A percentile compares a stretch with the other conserved stretches of the same genome.
Evolutionary conservation across 2,329 filamentous ascomycete genomes (phyloP).

Genomic region (Piedraia hortae): DNA sequence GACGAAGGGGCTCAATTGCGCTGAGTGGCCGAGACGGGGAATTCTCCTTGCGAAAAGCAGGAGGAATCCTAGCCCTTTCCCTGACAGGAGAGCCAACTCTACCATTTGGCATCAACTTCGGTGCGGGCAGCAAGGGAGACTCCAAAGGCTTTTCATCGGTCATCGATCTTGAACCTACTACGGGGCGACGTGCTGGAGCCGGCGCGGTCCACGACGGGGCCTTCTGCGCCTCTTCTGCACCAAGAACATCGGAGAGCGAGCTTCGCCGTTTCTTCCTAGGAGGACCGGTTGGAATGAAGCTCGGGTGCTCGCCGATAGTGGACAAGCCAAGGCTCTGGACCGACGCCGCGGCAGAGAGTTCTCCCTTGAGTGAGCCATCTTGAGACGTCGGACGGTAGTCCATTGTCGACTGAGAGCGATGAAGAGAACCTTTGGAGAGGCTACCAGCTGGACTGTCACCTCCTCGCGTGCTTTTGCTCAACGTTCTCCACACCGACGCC

Average conservation of each 20-base stretch:
- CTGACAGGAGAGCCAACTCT: conserved; percentile 15
- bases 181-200: conserved; percentile 5
- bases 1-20: conserved; percentile 5
- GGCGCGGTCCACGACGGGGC: conserved; percentile 4
- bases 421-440: conserved; percentile 37
- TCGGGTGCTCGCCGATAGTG: conserved; percentile 22
- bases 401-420: conserved; percentile 48
- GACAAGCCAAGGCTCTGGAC: conserved; percentile 14
- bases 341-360: conserved; percentile 2
- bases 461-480: conserved; percentile 49
- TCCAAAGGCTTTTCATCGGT: conserved; percentile 8
- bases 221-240: conserved; percentile 25
- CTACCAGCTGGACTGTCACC: conserved; percentile 32
- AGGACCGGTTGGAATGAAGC: conserved; percentile 18
- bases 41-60: conserved; percentile 18
- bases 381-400: neutral
- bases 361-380: too few relatives aligned
- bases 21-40: conserved; percentile 11
- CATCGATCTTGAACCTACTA: conserved; percentile 3
- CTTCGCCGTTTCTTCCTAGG: conserved; percentile 61
- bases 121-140: conserved; percentile 13
- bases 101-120: conserved; percentile 13
- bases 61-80: conserved; percentile 10
- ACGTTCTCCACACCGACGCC: conserved; percentile 56
- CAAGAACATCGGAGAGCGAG: conserved; percentile 64